phyloP scores from a whole-genome alignment of 2,329 filamentous ascomycete species.

The Microthyrium microscopicum region DNA sequence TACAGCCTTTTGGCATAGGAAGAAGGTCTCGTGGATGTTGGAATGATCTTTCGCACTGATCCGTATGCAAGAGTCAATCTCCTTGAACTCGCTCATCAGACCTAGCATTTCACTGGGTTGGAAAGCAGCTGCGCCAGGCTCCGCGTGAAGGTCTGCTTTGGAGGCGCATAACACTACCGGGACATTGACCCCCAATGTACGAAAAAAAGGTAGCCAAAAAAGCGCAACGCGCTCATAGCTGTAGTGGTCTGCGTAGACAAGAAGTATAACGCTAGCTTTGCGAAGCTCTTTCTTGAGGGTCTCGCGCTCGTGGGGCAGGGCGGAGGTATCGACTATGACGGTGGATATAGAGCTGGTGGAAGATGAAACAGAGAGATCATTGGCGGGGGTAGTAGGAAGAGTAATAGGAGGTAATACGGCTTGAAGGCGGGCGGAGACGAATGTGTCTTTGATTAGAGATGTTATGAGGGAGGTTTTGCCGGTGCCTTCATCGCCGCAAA shows the following conservation, averaged over 20 bases:
- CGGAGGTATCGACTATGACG: conserved; percentile 93
- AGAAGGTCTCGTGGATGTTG: conserved; percentile 90
- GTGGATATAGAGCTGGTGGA: too few relatives aligned
- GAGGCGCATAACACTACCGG: conserved; percentile 94
- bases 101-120: conserved; percentile 96
- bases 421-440: conserved; percentile 90
- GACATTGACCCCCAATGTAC: conserved; percentile 94
- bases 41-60: conserved; percentile 82
- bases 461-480: conserved; percentile 50
- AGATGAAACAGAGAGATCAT: too few relatives aligned
- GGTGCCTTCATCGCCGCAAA: conserved; percentile 79
- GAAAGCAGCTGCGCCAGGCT: conserved; percentile 19
- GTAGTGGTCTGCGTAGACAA: conserved; percentile 97
- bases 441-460: conserved; percentile 91
- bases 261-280: conserved; percentile 89
- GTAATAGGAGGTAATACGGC: conserved; percentile 88
- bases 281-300: conserved; percentile 85
- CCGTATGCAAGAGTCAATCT: conserved; percentile 94
- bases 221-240: conserved; percentile 94
- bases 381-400: conserved; percentile 83
- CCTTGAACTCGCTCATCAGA: conserved; percentile 96
- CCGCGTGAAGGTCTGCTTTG: conserved; percentile 60
- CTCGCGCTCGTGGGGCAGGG: conserved; percentile 80
- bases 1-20: conserved; percentile 94
- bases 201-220: conserved; percentile 98